Conservation (phyloP, 495 filamentous ascomycete species). For the Neurospora sp. region DNA sequence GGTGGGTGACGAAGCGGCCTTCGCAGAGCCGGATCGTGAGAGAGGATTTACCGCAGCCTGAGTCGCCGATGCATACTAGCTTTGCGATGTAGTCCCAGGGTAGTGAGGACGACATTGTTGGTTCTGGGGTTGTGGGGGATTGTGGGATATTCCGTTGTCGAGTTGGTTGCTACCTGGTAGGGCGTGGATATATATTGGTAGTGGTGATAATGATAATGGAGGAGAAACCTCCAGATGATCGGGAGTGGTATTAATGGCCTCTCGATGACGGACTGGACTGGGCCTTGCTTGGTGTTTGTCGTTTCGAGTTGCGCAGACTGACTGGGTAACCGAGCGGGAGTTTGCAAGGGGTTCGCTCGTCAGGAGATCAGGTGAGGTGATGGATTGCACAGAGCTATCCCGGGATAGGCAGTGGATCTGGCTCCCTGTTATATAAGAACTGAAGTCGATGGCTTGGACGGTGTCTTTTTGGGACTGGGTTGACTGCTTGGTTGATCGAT, state of each 20-base stretch:
- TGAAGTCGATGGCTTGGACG: background rate
- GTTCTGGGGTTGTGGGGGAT: background rate
- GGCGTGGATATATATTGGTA: background rate
- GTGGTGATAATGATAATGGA: background rate
- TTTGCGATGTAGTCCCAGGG: slow-evolving; percentile 98
- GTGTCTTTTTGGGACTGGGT: background rate
- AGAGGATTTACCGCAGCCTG: slow-evolving; percentile 79
- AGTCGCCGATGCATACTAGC: slow-evolving; percentile 94
- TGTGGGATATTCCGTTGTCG: background rate
- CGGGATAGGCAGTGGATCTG: background rate
- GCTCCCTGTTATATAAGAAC: background rate
- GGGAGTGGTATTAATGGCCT: background rate
- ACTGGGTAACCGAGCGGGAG: background rate
- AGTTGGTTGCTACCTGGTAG: background rate
- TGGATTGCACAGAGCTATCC: background rate
- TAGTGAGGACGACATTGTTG: slow-evolving; percentile 34
- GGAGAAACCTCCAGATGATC: background rate
- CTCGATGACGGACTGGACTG: background rate
- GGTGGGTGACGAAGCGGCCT: slow-evolving; percentile 83
- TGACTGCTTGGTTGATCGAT: background rate
- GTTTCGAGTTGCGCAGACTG: background rate
- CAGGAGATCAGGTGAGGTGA: background rate
- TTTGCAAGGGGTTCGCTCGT: background rate
- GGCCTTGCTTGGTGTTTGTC: background rate
- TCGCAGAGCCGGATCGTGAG: slow-evolving; percentile 94